Percentiles rank a stretch among this genome's conserved stretches.
Conservation (phyloP, 1,284 basidiomycete genomes). For the Ceratobasidium sp. region DNA sequence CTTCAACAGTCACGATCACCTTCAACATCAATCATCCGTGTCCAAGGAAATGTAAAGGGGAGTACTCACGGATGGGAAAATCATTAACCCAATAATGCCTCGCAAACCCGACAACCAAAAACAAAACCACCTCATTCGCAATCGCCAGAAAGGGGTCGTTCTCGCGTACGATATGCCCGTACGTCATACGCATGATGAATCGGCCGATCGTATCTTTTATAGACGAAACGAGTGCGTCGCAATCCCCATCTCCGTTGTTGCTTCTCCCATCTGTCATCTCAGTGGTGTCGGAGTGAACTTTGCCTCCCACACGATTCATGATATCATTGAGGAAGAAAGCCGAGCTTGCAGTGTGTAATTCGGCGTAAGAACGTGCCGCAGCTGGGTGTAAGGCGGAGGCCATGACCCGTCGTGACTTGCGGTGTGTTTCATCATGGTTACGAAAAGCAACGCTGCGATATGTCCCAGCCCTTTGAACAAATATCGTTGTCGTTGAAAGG, state of each 20-base stretch:
- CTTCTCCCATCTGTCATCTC: not conserved
- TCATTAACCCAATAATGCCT: constrained; percentile 11
- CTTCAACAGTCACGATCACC: not conserved
- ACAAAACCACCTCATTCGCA: not conserved
- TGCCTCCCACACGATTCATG: not conserved
- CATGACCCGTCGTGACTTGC: constrained; percentile 19
- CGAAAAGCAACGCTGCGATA: not conserved
- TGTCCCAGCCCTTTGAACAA: constrained; percentile 6
- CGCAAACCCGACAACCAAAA: not conserved
- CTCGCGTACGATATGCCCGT: constrained; percentile 3
- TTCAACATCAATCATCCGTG: not conserved
- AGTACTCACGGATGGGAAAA: constrained; percentile 11
- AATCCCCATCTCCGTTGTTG: not conserved
- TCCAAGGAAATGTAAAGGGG: not conserved
- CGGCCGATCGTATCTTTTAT: not conserved
- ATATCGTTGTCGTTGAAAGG: too few species aligned
- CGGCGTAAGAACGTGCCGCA: constrained; percentile 23
- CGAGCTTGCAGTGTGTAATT: not conserved
- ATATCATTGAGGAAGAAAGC: not conserved
- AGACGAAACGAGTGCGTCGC: not conserved
- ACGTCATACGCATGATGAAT: constrained; percentile 28
- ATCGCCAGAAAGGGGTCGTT: constrained; percentile 3
- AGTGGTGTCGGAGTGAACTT: not conserved
- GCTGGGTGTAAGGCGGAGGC: constrained; percentile 27
- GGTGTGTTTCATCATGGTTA: constrained; percentile 17